These are phyloP conservation scores for Microthlaspi erraticum DNA, from an alignment of 345 rosid species.

Conservation along the genomic window DNA sequence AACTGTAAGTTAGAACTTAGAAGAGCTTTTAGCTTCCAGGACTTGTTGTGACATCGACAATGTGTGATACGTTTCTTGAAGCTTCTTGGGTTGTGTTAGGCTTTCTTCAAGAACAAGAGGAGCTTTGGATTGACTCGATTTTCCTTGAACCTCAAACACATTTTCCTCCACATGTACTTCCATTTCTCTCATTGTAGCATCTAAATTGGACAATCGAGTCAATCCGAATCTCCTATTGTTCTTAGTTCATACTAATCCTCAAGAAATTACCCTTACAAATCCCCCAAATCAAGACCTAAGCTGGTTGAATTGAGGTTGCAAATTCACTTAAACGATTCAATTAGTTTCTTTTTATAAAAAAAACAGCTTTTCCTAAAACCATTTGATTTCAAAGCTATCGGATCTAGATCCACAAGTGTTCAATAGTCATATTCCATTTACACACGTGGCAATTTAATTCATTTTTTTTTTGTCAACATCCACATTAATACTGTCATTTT, in stretches of 20 bases:
- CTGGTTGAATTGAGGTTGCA: not conserved
- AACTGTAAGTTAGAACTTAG: not conserved
- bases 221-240: conserved; percentile 9
- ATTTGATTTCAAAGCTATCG: not conserved
- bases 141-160: not conserved
- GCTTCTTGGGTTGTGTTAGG: not conserved
- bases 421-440: not conserved
- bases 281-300: not conserved
- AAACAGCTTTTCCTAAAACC: too few species aligned
- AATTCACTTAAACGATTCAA: not conserved
- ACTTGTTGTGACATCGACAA: not conserved
- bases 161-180: too few species aligned
- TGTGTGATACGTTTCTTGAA: not conserved
- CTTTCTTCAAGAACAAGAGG: conserved; percentile 10
- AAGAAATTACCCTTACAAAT: not conserved
- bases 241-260: not conserved
- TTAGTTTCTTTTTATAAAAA: too few species aligned
- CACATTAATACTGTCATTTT: too few species aligned
- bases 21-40: not conserved
- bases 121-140: conserved; percentile 4
- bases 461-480: not conserved
- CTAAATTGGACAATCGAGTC: not conserved
- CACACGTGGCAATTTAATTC: conserved; percentile 7
- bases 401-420: not conserved
- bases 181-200: too few species aligned